Evolutionary conservation across 2,329 filamentous ascomycete genomes (phyloP).

Genomic region (Metarhizium robertsii): DNA sequence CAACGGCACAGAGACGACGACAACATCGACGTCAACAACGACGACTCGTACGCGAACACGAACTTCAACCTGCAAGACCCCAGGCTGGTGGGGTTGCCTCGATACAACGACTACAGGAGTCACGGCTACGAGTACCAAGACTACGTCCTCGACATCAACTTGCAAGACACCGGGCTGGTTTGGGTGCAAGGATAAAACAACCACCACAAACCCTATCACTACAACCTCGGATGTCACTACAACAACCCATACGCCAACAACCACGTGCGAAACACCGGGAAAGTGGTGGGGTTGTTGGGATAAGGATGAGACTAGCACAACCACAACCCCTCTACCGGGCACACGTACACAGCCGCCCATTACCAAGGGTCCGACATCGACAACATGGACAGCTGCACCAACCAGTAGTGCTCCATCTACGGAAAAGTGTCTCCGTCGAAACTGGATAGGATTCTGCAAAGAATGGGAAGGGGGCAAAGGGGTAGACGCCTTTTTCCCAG

Average conservation of each 20-base stretch:
- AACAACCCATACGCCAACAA: conserved; percentile 22
- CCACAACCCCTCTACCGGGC: not conserved
- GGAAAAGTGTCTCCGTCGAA: conserved; percentile 25
- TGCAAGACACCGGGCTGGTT: conserved; percentile 59
- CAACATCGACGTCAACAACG: conserved; percentile 45
- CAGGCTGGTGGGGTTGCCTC: conserved; percentile 82
- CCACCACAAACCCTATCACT: conserved; percentile 24
- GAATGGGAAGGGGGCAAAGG: conserved; percentile 21
- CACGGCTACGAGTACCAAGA: conserved; percentile 21
- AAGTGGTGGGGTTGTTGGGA: conserved; percentile 49
- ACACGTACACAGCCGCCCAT: conserved; percentile 13
- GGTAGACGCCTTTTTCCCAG: conserved; percentile 15
- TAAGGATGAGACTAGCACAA: conserved; percentile 19
- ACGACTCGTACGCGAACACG: conserved; percentile 62
- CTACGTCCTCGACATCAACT: conserved; percentile 38
- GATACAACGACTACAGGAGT: conserved; percentile 51
- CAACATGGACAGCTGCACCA: conserved; percentile 18
- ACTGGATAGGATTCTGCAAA: conserved; percentile 33
- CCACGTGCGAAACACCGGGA: conserved; percentile 41
- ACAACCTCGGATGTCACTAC: conserved; percentile 17
- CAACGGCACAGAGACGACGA: conserved; percentile 72
- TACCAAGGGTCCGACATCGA: conserved; percentile 20
- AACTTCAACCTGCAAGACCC: conserved; percentile 81
- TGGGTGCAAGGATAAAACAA: conserved; percentile 46
- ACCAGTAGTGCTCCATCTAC: conserved; percentile 15